Evolutionary conservation across 2,329 filamentous ascomycete species (phyloP).

Genomic region (Ophiocordyceps robertsii): DNA sequence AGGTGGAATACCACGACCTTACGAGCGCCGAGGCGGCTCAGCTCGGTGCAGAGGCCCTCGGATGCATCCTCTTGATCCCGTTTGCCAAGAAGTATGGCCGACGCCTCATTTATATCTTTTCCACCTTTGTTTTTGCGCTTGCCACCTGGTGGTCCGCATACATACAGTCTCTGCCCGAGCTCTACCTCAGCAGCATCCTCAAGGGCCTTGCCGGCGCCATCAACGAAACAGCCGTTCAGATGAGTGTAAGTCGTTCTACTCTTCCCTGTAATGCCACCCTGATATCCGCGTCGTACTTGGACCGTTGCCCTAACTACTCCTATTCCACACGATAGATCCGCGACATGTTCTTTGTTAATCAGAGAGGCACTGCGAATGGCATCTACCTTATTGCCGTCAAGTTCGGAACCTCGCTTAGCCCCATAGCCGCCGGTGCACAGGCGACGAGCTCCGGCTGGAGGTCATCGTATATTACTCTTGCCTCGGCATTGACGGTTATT

Average conservation of each 20-base stretch:
- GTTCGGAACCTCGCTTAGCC: constrained; percentile 14
- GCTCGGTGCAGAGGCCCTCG: constrained; percentile 16
- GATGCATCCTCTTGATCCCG: constrained; percentile 20
- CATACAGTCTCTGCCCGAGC: constrained; percentile 9
- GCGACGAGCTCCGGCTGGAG: constrained; percentile 12
- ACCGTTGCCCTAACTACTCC: no score
- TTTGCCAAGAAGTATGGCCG: constrained; percentile 21
- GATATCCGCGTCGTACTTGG: no score
- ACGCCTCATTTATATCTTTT: constrained; percentile 16
- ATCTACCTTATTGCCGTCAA: constrained; percentile 18
- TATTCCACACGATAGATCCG: neutral
- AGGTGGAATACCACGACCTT: constrained; percentile 11
- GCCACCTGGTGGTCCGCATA: constrained; percentile 9
- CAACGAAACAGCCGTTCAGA: constrained; percentile 24
- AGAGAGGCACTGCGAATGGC: constrained; percentile 16
- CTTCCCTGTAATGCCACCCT: no score
- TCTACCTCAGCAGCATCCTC: constrained; percentile 11
- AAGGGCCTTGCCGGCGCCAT: constrained; percentile 22
- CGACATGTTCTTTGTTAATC: constrained; percentile 18
- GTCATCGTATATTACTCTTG: constrained; percentile 10
- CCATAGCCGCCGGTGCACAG: constrained; percentile 15
- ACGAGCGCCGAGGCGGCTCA: constrained; percentile 14
- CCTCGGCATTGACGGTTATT: neutral
- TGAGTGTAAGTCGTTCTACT: constrained; percentile 14
- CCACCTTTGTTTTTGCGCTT: constrained; percentile 8